phyloP scores from a whole-genome alignment of 495 filamentous ascomycete species.

The Thozetella sp. region DNA sequence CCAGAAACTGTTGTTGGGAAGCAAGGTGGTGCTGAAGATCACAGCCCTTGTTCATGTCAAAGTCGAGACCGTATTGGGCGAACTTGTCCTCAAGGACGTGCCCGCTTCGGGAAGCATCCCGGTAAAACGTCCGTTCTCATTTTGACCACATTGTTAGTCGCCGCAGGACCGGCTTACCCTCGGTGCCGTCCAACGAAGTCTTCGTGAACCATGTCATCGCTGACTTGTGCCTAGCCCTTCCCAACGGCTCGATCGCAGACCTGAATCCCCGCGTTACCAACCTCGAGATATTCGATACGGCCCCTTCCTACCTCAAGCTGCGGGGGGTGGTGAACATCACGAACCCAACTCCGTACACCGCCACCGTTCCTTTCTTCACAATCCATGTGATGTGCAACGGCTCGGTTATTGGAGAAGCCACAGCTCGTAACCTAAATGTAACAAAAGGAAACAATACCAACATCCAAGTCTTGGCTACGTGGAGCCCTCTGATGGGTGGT shows the following conservation, averaged over 20 bases:
- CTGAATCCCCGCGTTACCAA: constrained; percentile 63
- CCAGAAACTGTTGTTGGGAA: constrained; percentile 70
- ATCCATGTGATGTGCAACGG: constrained; percentile 74
- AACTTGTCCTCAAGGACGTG: constrained; percentile 76
- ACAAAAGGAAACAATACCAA: constrained; percentile 71
- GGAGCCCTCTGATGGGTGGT: constrained; percentile 72
- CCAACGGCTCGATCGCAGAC: constrained; percentile 37
- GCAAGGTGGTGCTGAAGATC: constrained; percentile 65
- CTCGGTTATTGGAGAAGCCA: constrained; percentile 74
- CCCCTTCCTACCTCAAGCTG: constrained; percentile 66
- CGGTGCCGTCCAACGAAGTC: constrained; percentile 2
- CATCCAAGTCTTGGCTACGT: constrained; percentile 67
- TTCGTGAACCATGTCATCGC: constrained; percentile 5
- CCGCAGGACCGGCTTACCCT: constrained; percentile 26
- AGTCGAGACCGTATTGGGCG: constrained; percentile 76
- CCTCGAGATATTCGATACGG: constrained; percentile 70
- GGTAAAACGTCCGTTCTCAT: constrained; percentile 76
- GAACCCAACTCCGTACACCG: constrained; percentile 87
- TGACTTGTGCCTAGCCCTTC: constrained; percentile 36
- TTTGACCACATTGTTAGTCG: constrained; percentile 53
- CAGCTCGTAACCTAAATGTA: constrained; percentile 59
- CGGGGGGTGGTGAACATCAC: constrained; percentile 75
- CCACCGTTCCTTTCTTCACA: constrained; percentile 75
- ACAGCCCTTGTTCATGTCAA: constrained; percentile 83
- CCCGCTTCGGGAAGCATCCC: constrained; percentile 83